A percentile compares a stretch with the other conserved stretches of the same genome.
Conservation (phyloP, 1,139 yeast genomes). For the Protomyces macrosporus region DNA sequence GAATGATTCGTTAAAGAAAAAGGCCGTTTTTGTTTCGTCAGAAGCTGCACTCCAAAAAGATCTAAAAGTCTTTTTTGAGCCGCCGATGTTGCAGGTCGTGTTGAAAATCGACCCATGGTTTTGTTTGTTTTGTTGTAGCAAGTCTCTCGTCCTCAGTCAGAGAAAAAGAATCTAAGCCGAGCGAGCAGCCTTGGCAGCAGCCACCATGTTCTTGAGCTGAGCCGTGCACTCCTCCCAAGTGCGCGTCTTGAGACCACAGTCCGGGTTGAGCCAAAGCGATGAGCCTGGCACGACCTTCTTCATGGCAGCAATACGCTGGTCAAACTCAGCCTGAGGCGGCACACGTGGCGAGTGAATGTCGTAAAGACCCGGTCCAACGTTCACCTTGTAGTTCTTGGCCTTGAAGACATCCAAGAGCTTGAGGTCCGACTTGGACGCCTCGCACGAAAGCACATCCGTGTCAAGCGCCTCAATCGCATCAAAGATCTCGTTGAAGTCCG, state of each 20-base stretch:
- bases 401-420: constrained; percentile 96
- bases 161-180: background rate
- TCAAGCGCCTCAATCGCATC: constrained; percentile 70
- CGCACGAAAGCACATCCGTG: constrained; percentile 98
- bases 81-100: background rate
- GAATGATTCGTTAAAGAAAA: background rate
- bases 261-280: constrained; percentile 99
- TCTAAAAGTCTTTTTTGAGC: background rate
- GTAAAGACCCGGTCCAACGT: constrained; percentile 97
- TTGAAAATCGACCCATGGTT: background rate
- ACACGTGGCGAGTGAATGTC: constrained; percentile 99
- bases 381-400: constrained; percentile 81
- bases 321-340: constrained; percentile 94
- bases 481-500: constrained; percentile 89
- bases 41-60: background rate
- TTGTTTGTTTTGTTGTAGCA: background rate
- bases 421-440: constrained; percentile 99
- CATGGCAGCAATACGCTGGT: constrained; percentile 87
- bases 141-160: background rate
- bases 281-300: constrained; percentile 95
- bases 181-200: constrained; percentile 71
- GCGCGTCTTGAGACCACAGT: constrained; percentile 92
- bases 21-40: background rate
- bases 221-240: constrained; percentile 85
- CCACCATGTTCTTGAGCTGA: constrained; percentile 91